A percentile compares a stretch with the other conserved stretches of the same genome.
phyloP scores from a whole-genome alignment of 495 filamentous ascomycete species.

The Aspergillus bertholletiae region DNA sequence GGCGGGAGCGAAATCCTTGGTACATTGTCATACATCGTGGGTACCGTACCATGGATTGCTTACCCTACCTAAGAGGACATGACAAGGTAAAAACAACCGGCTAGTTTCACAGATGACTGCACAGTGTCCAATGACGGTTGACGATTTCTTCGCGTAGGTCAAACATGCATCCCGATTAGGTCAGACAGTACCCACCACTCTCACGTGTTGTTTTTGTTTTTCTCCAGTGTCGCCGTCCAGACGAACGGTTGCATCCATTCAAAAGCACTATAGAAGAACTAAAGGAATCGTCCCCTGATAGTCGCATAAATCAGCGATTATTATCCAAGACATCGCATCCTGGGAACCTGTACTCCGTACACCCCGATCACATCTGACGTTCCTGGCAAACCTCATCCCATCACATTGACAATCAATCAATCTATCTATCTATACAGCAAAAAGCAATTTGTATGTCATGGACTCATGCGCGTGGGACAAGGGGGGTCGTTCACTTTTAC shows the following conservation, averaged over 20 bases:
- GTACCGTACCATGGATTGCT: not conserved
- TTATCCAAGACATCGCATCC: not conserved
- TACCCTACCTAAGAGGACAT: not conserved
- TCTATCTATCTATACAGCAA: not conserved
- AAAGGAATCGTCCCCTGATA: not conserved
- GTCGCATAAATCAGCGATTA: not conserved
- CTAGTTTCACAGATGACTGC: not conserved
- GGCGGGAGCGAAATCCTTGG: not conserved
- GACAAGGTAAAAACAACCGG: not conserved
- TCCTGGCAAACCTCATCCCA: not conserved
- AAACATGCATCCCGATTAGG: not conserved
- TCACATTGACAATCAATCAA: not conserved
- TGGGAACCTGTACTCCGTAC: not conserved
- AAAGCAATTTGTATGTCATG: not conserved
- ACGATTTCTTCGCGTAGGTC: not conserved
- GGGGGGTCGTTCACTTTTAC: not conserved
- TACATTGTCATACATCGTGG: not conserved
- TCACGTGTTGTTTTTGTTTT: not conserved
- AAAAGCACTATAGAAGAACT: not conserved
- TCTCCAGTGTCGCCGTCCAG: not conserved
- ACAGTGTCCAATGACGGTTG: not conserved
- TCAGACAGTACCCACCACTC: not conserved
- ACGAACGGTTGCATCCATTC: not conserved
- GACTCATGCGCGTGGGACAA: not conserved
- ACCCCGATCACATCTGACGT: not conserved